phyloP scores from a whole-genome alignment of 2,329 filamentous ascomycete species.

The Microascus cirrosus region DNA sequence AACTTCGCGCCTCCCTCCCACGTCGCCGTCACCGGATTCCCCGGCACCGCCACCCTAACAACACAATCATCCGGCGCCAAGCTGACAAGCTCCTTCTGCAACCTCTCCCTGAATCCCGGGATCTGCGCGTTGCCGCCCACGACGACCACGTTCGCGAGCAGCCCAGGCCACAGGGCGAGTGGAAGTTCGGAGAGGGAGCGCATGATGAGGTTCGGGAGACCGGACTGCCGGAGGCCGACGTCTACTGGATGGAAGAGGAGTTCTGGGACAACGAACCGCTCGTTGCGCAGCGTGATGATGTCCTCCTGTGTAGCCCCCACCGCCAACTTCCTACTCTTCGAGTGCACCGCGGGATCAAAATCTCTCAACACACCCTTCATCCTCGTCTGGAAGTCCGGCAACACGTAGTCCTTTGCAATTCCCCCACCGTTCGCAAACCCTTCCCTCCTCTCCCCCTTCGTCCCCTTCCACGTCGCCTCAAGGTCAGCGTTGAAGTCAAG shows the following conservation, averaged over 20 bases:
- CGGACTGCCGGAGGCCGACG: conserved; percentile 73
- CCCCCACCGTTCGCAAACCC: conserved; percentile 35
- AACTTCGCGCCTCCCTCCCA: conserved; percentile 80
- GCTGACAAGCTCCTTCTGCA: conserved; percentile 64
- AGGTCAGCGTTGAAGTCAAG: conserved; percentile 67
- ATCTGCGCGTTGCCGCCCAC: conserved; percentile 79
- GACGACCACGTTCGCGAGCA: conserved; percentile 78
- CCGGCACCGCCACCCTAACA: conserved; percentile 59
- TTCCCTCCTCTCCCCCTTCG: conserved; percentile 44
- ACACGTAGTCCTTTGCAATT: conserved; percentile 80
- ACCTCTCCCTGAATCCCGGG: conserved; percentile 67
- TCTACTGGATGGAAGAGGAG: conserved; percentile 79
- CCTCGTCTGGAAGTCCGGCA: conserved; percentile 63
- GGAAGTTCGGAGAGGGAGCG: conserved; percentile 67
- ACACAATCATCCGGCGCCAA: conserved; percentile 66
- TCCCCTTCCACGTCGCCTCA: conserved; percentile 75
- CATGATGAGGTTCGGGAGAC: conserved; percentile 71
- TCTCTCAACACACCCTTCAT: conserved; percentile 60
- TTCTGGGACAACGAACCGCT: conserved; percentile 84
- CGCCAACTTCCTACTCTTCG: conserved; percentile 34
- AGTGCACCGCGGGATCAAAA: conserved; percentile 58
- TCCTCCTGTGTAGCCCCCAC: conserved; percentile 52
- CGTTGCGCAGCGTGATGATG: conserved; percentile 76
- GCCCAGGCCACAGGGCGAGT: conserved; percentile 69
- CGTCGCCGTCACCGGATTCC: conserved; percentile 65